These are phyloP conservation scores for Hydrangea macrophylla DNA, from an alignment of 148 eudicot genomes.

Conservation along the genomic window DNA sequence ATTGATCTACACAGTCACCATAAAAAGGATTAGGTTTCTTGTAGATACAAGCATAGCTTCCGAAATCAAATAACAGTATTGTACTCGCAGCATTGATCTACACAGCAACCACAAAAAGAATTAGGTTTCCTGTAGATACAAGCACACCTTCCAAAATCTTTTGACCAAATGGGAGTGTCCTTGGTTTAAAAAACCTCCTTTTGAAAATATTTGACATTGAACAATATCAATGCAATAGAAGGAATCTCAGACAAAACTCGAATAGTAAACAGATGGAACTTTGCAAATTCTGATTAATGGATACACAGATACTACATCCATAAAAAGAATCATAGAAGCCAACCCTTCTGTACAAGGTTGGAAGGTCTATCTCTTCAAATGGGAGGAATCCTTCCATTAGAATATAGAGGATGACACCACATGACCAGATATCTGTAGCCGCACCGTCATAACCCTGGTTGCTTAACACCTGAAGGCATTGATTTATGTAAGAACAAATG, in stretches of 20 bases:
- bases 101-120: not conserved
- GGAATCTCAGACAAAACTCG: not conserved
- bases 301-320: no score
- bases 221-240: not conserved
- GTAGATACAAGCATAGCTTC: not conserved
- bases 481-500: not conserved
- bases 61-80: not conserved
- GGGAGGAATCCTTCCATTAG: slow-evolving; percentile 93
- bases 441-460: slow-evolving; percentile 93
- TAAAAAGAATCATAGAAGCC: slow-evolving; percentile 1
- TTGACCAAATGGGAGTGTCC: not conserved
- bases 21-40: slow-evolving; percentile 12
- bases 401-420: slow-evolving; percentile 95
- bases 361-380: slow-evolving; percentile 78
- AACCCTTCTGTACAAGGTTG: slow-evolving; percentile 85
- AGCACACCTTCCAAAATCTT: no score
- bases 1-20: slow-evolving; percentile 53
- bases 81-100: no score
- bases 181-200: not conserved
- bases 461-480: slow-evolving; percentile 58
- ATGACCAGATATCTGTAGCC: slow-evolving; percentile 97
- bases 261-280: not conserved
- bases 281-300: not conserved
- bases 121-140: not conserved
- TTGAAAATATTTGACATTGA: not conserved